Percentiles rank a stretch among this genome's conserved stretches.
Evolutionary conservation across 2,329 filamentous ascomycete genomes (phyloP).

Genomic region (Paradendryphiella salina): DNA sequence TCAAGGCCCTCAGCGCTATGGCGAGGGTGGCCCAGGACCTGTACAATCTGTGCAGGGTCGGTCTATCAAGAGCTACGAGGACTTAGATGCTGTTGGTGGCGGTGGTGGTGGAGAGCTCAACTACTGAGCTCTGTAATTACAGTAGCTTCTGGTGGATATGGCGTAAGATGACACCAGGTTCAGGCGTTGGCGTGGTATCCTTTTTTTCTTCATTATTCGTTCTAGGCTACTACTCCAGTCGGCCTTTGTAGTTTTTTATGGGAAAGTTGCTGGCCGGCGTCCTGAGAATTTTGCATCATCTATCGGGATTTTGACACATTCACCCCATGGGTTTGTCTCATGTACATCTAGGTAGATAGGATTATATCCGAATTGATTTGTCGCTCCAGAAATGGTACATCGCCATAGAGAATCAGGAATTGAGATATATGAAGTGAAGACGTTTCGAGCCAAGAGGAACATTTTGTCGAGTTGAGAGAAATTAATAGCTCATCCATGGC

Average conservation of each 20-base stretch:
- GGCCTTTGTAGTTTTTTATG: conserved; percentile 8
- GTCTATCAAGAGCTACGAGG: conserved; percentile 95
- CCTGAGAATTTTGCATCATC: conserved; percentile 1
- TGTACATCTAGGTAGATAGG: conserved; percentile 9
- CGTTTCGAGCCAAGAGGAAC: too few relatives aligned
- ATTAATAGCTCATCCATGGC: too few relatives aligned
- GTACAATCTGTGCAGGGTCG: conserved; percentile 90
- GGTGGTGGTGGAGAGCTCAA: conserved; percentile 80
- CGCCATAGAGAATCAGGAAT: too few relatives aligned
- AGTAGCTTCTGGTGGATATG: conserved; percentile 3
- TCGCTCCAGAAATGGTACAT: too few relatives aligned
- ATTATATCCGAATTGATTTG: conserved; percentile 4
- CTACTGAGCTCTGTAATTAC: conserved; percentile 60
- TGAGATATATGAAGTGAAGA: too few relatives aligned
- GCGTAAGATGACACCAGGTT: conserved; percentile 16
- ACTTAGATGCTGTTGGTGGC: conserved; percentile 75
- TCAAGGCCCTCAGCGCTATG: conserved; percentile 65
- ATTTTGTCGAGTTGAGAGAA: too few relatives aligned
- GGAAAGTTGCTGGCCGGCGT: conserved; percentile 12
- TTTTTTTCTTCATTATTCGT: conserved; percentile 13
- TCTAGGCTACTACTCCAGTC: conserved; percentile 17
- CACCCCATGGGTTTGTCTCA: conserved; percentile 1
- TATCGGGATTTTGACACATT: conserved; percentile 3
- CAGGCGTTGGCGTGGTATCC: conserved; percentile 22
- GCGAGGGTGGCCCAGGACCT: conserved; percentile 77